Evolutionary conservation across 768 basidiomycete species (phyloP).

Genomic region (Kwoniella pini): DNA sequence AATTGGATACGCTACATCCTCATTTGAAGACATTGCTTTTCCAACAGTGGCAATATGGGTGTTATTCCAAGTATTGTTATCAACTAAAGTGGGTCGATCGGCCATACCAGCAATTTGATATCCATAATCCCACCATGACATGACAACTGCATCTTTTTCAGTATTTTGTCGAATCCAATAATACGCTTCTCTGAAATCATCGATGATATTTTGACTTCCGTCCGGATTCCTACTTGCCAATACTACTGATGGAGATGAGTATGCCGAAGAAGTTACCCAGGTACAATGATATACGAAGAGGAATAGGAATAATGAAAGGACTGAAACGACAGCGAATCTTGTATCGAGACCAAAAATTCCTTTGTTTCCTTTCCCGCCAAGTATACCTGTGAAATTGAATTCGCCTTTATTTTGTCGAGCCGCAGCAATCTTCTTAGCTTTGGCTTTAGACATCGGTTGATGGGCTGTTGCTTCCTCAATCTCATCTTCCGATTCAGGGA

Average conservation of each 20-base stretch:
- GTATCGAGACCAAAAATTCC: slow-evolving; percentile 86
- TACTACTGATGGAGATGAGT: slow-evolving; percentile 97
- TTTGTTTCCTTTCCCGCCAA: slow-evolving; percentile 28
- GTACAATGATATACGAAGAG: slow-evolving; percentile 97
- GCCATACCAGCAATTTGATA: slow-evolving; percentile 99
- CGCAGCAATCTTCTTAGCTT: slow-evolving; percentile 61
- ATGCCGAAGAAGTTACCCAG: slow-evolving; percentile 89
- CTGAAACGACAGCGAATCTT: slow-evolving; percentile 71
- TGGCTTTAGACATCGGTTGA: slow-evolving; percentile 61
- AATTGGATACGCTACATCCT: slow-evolving; percentile 96
- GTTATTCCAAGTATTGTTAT: slow-evolving; percentile 99
- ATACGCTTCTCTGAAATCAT: slow-evolving; percentile 99
- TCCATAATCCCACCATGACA: slow-evolving; percentile 99
- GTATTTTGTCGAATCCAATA: slow-evolving; percentile 99
- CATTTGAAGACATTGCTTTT: slow-evolving; percentile 91
- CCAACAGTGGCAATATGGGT: slow-evolving; percentile 99
- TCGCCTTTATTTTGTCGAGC: slow-evolving; percentile 52
- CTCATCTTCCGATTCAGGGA: slow-evolving; percentile 61
- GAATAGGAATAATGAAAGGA: slow-evolving; percentile 72
- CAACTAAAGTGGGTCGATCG: slow-evolving; percentile 89
- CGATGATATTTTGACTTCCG: slow-evolving; percentile 90
- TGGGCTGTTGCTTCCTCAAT: slow-evolving; percentile 34
- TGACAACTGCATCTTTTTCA: slow-evolving; percentile 82
- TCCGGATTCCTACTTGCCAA: slow-evolving; percentile 75
- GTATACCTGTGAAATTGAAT: slow-evolving; percentile 53